These are phyloP conservation scores for Secale cereale DNA, from an alignment of 176 grass and related monocot genomes.

Conservation along the genomic window DNA sequence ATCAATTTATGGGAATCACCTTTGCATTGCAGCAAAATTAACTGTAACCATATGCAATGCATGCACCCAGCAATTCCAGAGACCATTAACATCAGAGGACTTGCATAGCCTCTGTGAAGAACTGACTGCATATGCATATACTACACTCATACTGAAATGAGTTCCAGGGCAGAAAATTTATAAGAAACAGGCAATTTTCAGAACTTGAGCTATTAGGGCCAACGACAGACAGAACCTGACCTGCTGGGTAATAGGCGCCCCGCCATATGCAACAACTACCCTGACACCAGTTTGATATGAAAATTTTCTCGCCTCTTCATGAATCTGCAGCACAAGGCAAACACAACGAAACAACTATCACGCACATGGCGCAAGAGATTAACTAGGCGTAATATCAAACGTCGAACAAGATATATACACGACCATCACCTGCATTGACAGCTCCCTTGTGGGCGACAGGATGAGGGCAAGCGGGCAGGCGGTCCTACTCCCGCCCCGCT, in stretches of 20 bases:
- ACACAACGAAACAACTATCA: not conserved
- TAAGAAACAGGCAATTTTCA: not conserved
- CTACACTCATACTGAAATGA: not conserved
- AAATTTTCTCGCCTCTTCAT: constrained; percentile 93
- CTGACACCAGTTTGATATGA: constrained; percentile 92
- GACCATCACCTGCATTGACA: constrained; percentile 68
- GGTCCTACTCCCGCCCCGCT: constrained; percentile 44
- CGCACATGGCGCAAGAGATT: not conserved
- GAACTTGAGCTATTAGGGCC: not conserved
- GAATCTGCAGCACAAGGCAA: constrained; percentile 54
- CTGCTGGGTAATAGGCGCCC: constrained; percentile 94
- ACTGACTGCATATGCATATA: not conserved
- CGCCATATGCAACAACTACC: constrained; percentile 91
- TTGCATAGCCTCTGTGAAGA: not conserved
- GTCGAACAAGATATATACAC: not conserved
- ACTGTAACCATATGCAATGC: not conserved
- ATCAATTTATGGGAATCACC: not conserved
- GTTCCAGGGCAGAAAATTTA: not conserved
- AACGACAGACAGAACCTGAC: constrained; percentile 28
- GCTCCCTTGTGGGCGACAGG: constrained; percentile 92
- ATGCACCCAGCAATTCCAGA: not conserved
- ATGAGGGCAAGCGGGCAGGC: constrained; percentile 71
- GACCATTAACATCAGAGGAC: not conserved
- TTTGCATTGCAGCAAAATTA: not conserved
- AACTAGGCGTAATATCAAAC: not conserved